A percentile compares a stretch with the other conserved stretches of the same genome.
Evolutionary conservation across 2,329 filamentous ascomycete species (phyloP).

Genomic region (Alternaria solani): DNA sequence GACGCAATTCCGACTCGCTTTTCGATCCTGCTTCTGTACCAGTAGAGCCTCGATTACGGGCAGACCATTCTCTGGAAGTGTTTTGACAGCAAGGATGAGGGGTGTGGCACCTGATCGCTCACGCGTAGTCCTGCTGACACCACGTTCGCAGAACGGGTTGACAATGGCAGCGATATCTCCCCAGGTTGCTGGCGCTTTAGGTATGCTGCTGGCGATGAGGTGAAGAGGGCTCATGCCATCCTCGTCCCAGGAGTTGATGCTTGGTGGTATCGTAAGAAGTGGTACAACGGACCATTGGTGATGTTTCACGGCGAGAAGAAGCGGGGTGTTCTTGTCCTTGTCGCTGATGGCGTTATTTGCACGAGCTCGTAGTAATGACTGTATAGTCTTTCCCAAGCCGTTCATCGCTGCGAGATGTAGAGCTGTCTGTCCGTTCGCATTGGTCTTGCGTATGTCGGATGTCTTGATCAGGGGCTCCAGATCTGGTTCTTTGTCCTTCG

Average conservation of each 20-base stretch:
- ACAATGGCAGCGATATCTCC: constrained; percentile 35
- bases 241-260: constrained; percentile 44
- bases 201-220: constrained; percentile 36
- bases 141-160: constrained; percentile 40
- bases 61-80: constrained; percentile 40
- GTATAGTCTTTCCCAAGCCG: constrained; percentile 33
- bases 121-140: constrained; percentile 44
- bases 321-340: constrained; percentile 35
- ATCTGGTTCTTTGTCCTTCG: constrained; percentile 32
- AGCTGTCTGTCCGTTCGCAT: constrained; percentile 28
- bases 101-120: constrained; percentile 45
- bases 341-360: constrained; percentile 35
- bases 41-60: constrained; percentile 39
- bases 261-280: constrained; percentile 38
- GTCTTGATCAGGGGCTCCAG: constrained; percentile 34
- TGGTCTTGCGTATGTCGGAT: constrained; percentile 30
- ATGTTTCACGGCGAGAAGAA: constrained; percentile 39
- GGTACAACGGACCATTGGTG: constrained; percentile 42
- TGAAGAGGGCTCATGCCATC: constrained; percentile 45
- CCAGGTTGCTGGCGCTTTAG: constrained; percentile 35
- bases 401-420: constrained; percentile 43
- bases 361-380: constrained; percentile 31
- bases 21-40: constrained; percentile 23
- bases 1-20: constrained; percentile 38
- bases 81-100: constrained; percentile 43